phyloP scores from a whole-genome alignment of 306 rosid genomes.

The Ochetophila trinervis region DNA sequence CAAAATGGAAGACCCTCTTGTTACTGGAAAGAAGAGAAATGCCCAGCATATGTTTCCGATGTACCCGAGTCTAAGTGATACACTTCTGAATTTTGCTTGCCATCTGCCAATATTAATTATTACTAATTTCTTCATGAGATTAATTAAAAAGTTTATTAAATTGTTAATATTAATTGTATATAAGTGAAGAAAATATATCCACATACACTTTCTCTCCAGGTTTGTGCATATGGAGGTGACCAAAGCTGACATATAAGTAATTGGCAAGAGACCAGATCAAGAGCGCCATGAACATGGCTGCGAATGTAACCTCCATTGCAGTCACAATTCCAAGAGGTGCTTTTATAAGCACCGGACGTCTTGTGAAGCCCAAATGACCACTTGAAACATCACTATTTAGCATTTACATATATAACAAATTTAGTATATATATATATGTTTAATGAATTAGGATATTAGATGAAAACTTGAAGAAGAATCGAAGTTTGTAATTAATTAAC shows the following conservation, averaged over 20 bases:
- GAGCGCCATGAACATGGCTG: constrained; percentile 47
- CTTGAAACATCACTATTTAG: constrained; percentile 19
- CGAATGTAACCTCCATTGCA: constrained; percentile 48
- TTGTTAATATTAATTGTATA: not conserved
- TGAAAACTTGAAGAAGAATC: too few relatives aligned
- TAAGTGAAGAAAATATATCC: not conserved
- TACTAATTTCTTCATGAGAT: too few relatives aligned
- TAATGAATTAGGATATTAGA: too few relatives aligned
- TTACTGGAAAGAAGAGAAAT: constrained; percentile 71
- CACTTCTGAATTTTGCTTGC: constrained; percentile 67
- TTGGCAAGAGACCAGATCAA: constrained; percentile 66
- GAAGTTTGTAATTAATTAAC: constrained; percentile 20
- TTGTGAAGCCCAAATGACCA: constrained; percentile 23
- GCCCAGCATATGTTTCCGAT: constrained; percentile 73
- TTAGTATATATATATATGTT: too few relatives aligned
- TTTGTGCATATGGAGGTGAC: constrained; percentile 38
- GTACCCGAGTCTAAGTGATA: constrained; percentile 60
- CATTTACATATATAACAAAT: too few relatives aligned
- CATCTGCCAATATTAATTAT: constrained; percentile 35
- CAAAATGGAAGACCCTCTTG: constrained; percentile 62
- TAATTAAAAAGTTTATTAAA: too few relatives aligned
- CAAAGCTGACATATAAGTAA: constrained; percentile 54
- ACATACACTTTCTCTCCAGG: constrained; percentile 44
- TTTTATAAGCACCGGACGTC: constrained; percentile 46
- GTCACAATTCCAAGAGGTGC: constrained; percentile 58